Percentiles rank a stretch among this genome's conserved stretches.
Evolutionary conservation across 306 rosid species (phyloP).

Genomic region (Malus sylvestris): DNA sequence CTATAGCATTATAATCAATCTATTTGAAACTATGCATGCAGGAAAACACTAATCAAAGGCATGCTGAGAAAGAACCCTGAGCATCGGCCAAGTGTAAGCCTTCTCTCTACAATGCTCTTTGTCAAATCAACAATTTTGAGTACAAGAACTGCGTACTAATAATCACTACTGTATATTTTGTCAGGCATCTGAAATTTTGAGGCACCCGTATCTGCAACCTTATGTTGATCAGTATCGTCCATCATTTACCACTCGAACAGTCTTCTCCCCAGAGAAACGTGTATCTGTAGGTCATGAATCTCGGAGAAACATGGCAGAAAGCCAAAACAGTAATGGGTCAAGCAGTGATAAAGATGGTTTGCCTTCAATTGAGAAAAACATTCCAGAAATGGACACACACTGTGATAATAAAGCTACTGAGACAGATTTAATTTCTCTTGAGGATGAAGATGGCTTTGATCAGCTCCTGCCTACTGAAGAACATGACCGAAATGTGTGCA

Average conservation of each 20-base stretch:
- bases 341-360: conserved; percentile 82
- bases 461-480: conserved; percentile 42
- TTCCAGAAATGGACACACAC: conserved; percentile 24
- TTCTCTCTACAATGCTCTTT: conserved; percentile 16
- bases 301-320: conserved; percentile 74
- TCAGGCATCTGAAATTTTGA: conserved; percentile 93
- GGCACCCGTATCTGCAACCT: conserved; percentile 94
- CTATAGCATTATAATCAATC: background rate
- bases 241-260: conserved; percentile 47
- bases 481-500: conserved; percentile 26
- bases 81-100: conserved; percentile 85
- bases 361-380: conserved; percentile 61
- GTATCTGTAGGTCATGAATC: conserved; percentile 31
- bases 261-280: conserved; percentile 57
- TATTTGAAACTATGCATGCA: conserved; percentile 28
- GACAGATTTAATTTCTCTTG: conserved; percentile 48
- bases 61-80: conserved; percentile 96
- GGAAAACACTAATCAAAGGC: conserved; percentile 94
- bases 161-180: conserved; percentile 19
- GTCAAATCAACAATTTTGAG: conserved; percentile 4
- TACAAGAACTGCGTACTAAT: conserved; percentile 10
- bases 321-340: conserved; percentile 81
- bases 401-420: conserved; percentile 47
- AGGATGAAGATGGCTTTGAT: conserved; percentile 55
- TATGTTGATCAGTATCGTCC: conserved; percentile 74